These are phyloP conservation scores for Colletotrichum sp. DNA, from an alignment of 2,329 filamentous ascomycete genomes.

Conservation along the genomic window DNA sequence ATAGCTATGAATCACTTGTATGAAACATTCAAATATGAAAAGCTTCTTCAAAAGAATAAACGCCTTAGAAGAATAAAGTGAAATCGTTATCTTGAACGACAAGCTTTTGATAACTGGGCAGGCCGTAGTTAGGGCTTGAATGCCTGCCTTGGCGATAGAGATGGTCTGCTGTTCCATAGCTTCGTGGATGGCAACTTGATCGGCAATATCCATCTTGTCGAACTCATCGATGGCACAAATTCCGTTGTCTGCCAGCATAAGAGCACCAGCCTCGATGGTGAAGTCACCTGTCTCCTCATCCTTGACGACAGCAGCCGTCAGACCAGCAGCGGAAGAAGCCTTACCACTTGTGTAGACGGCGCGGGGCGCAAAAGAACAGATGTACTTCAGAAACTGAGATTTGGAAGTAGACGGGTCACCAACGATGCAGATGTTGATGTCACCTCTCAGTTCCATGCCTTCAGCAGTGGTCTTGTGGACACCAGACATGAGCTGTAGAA, in stretches of 20 bases:
- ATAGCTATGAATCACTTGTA: too few species aligned
- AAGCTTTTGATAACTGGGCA: too few species aligned
- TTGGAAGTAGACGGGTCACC: conserved; percentile 97
- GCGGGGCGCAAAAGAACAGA: conserved; percentile 94
- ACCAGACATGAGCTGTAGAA: conserved; percentile 95
- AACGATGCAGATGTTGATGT: conserved; percentile 98
- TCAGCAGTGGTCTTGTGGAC: conserved; percentile 91
- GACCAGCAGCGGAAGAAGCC: conserved; percentile 94
- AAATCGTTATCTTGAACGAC: too few species aligned
- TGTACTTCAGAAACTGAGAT: conserved; percentile 97
- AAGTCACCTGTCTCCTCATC: conserved; percentile 99
- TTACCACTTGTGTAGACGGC: conserved; percentile 98
- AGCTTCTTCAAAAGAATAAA: too few species aligned
- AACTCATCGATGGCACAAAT: conserved; percentile 99
- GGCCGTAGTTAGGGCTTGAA: too few species aligned
- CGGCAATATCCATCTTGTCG: conserved; percentile 98
- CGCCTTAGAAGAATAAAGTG: too few species aligned
- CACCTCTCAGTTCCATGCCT: conserved; percentile 93
- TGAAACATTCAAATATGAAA: too few species aligned
- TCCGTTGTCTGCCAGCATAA: conserved; percentile 97
- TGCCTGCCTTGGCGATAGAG: conserved; percentile 96
- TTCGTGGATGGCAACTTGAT: conserved; percentile 99
- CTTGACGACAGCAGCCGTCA: conserved; percentile 96
- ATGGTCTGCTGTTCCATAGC: conserved; percentile 99
- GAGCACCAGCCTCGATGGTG: conserved; percentile 95